These are phyloP conservation scores for Ceratocystis cubensis DNA, from an alignment of 2,329 filamentous ascomycete genomes.

Conservation along the genomic window DNA sequence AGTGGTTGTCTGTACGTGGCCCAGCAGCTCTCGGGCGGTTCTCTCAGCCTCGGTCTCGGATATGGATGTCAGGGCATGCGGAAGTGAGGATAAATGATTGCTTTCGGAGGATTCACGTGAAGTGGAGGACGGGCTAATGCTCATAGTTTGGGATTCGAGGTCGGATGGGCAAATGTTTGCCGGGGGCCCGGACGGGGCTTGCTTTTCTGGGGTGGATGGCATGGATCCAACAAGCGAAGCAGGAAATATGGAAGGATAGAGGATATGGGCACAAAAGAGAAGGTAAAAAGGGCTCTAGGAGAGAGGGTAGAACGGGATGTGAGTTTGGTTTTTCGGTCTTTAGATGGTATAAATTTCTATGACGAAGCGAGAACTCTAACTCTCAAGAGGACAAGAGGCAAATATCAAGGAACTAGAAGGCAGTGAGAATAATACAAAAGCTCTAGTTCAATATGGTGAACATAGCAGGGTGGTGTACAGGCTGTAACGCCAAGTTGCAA, in stretches of 20 bases:
- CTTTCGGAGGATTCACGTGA: conserved; percentile 9
- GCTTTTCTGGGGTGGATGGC: neutral
- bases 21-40: conserved; percentile 35
- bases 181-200: neutral
- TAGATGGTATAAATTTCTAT: neutral
- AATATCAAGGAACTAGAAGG: neutral
- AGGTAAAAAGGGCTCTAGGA: neutral
- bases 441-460: neutral
- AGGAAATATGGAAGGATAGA: no score
- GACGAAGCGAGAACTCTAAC: neutral
- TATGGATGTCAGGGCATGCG: conserved; percentile 30
- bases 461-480: neutral
- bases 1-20: conserved; percentile 32
- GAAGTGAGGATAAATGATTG: conserved; percentile 29
- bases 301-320: neutral
- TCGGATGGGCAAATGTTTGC: neutral
- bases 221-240: neutral
- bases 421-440: neutral
- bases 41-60: conserved; percentile 32
- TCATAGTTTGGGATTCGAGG: conserved; percentile 7
- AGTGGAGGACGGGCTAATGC: neutral
- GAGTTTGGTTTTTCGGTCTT: neutral
- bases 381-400: neutral
- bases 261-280: neutral
- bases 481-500: no score